Conservation (phyloP, 2,329 filamentous ascomycete genomes). For the Aureobasidium subglaciale region DNA sequence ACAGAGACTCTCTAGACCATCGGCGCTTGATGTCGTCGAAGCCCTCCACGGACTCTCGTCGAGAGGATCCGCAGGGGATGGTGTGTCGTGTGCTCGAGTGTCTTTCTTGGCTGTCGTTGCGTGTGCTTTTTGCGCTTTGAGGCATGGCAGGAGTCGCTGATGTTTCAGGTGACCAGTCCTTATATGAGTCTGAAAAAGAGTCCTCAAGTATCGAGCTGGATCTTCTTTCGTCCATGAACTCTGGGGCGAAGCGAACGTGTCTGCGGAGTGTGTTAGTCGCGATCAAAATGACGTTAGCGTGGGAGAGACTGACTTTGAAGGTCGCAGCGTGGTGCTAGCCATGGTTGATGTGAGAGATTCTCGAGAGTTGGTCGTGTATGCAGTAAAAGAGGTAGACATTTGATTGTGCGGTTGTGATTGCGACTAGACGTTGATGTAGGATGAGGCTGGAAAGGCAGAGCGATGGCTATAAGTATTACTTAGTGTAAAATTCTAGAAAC, state of each 20-base stretch:
- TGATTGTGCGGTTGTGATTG: not conserved
- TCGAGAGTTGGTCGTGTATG: not conserved
- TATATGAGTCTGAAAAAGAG: not conserved
- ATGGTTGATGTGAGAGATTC: not conserved
- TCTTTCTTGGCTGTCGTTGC: not conserved
- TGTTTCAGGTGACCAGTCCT: not conserved
- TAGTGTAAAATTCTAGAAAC: constrained; percentile 4
- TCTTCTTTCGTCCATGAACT: not conserved
- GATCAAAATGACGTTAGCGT: not conserved
- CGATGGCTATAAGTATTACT: not conserved
- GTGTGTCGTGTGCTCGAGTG: not conserved
- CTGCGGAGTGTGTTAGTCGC: not conserved
- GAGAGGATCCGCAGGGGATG: not conserved
- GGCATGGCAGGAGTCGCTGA: not conserved
- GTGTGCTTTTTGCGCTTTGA: not conserved
- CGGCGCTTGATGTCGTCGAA: constrained; percentile 9
- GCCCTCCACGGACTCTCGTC: constrained; percentile 6
- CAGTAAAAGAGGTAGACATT: not conserved
- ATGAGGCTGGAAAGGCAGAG: not conserved
- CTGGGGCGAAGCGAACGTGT: not conserved
- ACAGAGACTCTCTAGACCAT: constrained; percentile 1
- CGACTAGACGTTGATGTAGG: not conserved
- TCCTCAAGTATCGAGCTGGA: not conserved
- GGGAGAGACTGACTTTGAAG: not conserved
- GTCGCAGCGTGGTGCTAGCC: not conserved